Evolutionary conservation across 345 rosid genomes (phyloP).

Genomic region (Rhizophora apiculata): DNA sequence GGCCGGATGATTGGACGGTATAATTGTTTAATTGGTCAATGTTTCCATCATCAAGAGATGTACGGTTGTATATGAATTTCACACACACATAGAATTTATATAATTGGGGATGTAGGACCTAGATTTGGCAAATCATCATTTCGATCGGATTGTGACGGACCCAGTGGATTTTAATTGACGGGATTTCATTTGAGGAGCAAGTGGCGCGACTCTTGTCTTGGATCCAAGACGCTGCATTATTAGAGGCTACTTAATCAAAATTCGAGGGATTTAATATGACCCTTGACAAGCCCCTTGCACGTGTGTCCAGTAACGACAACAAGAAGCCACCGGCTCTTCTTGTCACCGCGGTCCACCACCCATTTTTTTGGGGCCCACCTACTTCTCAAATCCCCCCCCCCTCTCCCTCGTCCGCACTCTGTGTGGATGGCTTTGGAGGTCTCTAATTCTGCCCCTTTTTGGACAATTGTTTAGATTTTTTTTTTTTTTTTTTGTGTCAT

Average conservation of each 20-base stretch:
- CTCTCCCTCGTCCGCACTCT: too few species aligned
- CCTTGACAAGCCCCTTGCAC: conserved; percentile 11
- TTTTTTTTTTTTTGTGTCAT: too few species aligned
- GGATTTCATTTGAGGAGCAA: background rate
- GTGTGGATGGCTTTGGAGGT: too few species aligned
- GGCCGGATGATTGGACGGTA: background rate
- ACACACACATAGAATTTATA: too few species aligned
- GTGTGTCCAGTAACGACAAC: conserved; percentile 9
- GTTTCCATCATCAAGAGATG: too few species aligned
- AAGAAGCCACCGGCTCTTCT: background rate
- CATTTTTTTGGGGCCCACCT: conserved; percentile 7
- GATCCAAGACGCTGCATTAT: conserved; percentile 3
- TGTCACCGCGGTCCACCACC: background rate
- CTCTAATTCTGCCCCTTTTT: too few species aligned
- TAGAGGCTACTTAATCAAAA: background rate
- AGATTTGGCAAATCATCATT: conserved; percentile 16
- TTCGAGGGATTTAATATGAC: background rate
- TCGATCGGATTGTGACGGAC: background rate
- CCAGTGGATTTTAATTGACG: conserved; percentile 12
- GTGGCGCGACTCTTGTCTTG: conserved; percentile 8
- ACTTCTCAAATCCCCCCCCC: background rate
- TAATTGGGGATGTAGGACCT: conserved; percentile 8
- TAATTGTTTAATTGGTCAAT: too few species aligned
- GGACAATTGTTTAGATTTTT: too few species aligned
- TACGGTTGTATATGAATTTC: too few species aligned